Percentiles rank a stretch among this genome's conserved stretches.
phyloP scores from a whole-genome alignment of 371 early-diverging fungal species.

The Mucor lusitanicus region DNA sequence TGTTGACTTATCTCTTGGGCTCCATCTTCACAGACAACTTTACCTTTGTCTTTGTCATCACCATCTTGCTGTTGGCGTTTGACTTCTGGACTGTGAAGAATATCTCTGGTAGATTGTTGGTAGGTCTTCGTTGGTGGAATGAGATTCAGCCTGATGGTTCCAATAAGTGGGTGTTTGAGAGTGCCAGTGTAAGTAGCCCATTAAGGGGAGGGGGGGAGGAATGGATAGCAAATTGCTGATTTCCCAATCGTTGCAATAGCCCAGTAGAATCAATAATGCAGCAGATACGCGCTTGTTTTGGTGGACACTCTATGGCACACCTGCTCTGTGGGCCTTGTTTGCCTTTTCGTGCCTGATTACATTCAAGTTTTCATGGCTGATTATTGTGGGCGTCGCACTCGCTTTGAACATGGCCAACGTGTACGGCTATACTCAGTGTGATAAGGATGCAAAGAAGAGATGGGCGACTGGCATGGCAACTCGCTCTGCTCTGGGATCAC shows the following conservation, averaged over 20 bases:
- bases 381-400: constrained; percentile 86
- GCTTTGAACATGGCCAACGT: constrained; percentile 87
- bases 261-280: constrained; percentile 74
- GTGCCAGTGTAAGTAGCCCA: constrained; percentile 68
- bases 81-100: constrained; percentile 99
- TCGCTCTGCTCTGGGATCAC: constrained; percentile 45
- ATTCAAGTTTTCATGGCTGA: constrained; percentile 78
- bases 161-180: constrained; percentile 95
- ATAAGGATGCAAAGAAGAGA: constrained; percentile 84
- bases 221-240: neutral
- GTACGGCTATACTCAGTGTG: constrained; percentile 93
- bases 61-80: constrained; percentile 87
- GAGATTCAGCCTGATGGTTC: constrained; percentile 92
- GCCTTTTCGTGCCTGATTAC: constrained; percentile 76
- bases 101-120: constrained; percentile 92
- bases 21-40: constrained; percentile 79
- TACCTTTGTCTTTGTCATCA: constrained; percentile 89
- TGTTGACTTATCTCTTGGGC: constrained; percentile 83
- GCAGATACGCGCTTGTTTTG: constrained; percentile 93
- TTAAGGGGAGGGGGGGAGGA: neutral
- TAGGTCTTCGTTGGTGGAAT: constrained; percentile 98
- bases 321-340: constrained; percentile 84
- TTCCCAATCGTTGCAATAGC: constrained; percentile 26
- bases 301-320: constrained; percentile 85
- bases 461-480: constrained; percentile 60